phyloP scores from a whole-genome alignment of 306 rosid genomes.

The Trifolium fragiferum region DNA sequence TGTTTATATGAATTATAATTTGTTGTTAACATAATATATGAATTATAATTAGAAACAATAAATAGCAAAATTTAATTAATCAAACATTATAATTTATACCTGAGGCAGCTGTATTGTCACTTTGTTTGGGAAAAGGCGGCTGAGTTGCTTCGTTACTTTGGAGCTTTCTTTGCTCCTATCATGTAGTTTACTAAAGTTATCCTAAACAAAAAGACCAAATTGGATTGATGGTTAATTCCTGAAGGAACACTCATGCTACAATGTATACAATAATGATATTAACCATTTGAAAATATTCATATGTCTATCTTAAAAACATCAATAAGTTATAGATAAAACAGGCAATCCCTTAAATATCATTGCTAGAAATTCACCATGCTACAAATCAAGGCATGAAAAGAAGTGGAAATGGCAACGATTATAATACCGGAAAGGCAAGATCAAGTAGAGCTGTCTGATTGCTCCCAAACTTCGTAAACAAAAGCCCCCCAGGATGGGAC shows the following conservation, averaged over 20 bases:
- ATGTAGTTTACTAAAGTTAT: slow-evolving; percentile 76
- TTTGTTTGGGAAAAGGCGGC: slow-evolving; percentile 86
- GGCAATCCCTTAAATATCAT: slow-evolving; percentile 8
- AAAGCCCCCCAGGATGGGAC: slow-evolving; percentile 84
- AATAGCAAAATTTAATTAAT: slow-evolving; percentile 22
- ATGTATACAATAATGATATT: background rate
- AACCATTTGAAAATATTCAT: slow-evolving; percentile 12
- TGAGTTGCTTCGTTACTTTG: slow-evolving; percentile 79
- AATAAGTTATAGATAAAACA: background rate
- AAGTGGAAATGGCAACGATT: slow-evolving; percentile 18
- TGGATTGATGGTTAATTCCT: slow-evolving; percentile 6
- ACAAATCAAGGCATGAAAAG: background rate
- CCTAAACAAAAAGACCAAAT: slow-evolving; percentile 56
- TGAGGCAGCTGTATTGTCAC: slow-evolving; percentile 84
- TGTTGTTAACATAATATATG: background rate
- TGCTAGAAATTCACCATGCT: slow-evolving; percentile 24
- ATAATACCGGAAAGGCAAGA: slow-evolving; percentile 92
- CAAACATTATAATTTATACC: slow-evolving; percentile 51
- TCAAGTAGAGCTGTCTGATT: slow-evolving; percentile 94
- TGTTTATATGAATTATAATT: slow-evolving; percentile 15
- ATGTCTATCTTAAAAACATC: slow-evolving; percentile 23
- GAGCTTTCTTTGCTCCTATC: slow-evolving; percentile 88
- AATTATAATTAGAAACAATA: slow-evolving; percentile 30
- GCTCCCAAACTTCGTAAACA: slow-evolving; percentile 88
- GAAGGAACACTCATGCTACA: slow-evolving; percentile 4